Evolutionary conservation across 1,139 yeast genomes (phyloP), one percentile per base, ranked within the genome.

Genomic region (Protomyces arabidopsidicola): DNA sequence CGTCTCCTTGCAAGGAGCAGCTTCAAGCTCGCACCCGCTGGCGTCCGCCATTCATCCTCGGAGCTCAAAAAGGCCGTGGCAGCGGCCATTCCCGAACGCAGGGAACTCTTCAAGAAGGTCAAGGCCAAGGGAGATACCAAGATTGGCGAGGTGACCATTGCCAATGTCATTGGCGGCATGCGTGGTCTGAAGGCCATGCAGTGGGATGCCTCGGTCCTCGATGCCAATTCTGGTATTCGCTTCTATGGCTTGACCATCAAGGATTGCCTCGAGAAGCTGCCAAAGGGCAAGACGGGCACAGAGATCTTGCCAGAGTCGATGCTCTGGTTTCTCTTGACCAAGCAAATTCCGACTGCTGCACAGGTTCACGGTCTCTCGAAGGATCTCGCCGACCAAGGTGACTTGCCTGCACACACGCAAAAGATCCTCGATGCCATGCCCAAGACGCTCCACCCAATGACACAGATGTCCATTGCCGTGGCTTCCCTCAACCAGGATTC

Each of bases 371-470:
- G 85, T 65, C 81, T 90, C 69, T 84, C 90, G 65, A 85, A 83
- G 73, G 96, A 90, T 77, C 82, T 90, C 71, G 96, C 96, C 69
- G 87, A 88, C 66, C 85, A 91, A 80, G 87, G 95, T 56, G 75
- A 75, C 69, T 81, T 90, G 75, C 97, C 97, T 74, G 86, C 86
- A 75, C 91, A 88, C 75, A 95, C 89, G 70, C 86, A 82, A 77
- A 90, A 85, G 75, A 79, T 90, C 70, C 83, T 90, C 72, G 95
- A 88, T 81, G 80, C 85, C 72, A 84, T 91, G 72, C 97, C 97
- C 70, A 79, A 86, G 60, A 84, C 86, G 75, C 84, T 90, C 78
- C 98, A 90, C 79, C 98, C 98, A 78, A 90, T 90, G 98, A 95
- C 97, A 65, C 97, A 90, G 79, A 86, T 90, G 77, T 87, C 96